Base-by-base conservation (phyloP, 192 early-diverging fungal species). In the Umbelopsis isabellina region DNA sequence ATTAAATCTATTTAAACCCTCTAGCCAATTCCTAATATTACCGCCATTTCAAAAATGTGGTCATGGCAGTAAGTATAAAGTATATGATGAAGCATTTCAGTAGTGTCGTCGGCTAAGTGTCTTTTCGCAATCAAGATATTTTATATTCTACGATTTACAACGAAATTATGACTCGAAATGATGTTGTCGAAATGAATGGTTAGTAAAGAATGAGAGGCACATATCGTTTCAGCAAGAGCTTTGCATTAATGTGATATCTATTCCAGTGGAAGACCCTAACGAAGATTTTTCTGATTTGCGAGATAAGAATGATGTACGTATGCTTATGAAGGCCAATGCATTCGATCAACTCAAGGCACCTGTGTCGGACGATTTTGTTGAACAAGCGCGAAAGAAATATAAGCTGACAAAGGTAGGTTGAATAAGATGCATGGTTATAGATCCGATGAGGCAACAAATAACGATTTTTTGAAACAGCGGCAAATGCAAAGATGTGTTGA, bases 21-120 rank as follows among this genome's bases (percentile, higher is more conserved):
- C 18, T 65, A 93, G 95, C 76, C 97, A 98, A 86, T 94, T 97
- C 71, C 70, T 98, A 10, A 88, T 98, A n/a, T 75, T 98, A 68
- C 97, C 97, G 27, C 91, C 94, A 46, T 97, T 85, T 78, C 95
- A 94, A 72, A 81, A 84, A 55, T 79, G 87, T 65, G 94, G 94
- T 25, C 94, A 96, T 77, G 97, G 94, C 66, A 84, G 88, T 72
- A 81, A 70, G 74, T 76, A 48, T 9, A 71, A 20, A 46, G 27
- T 44, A 18, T 5, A n/a, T 44, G 35, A 66, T 18, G 27, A 30
- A 35, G 21, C 21, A 37, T 15, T 44, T 13, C 33, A 15, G 21
- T 10, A 21, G 13, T 35, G 22, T 13, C 10, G 30, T 41, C n/a
- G 33, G 0, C 41, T 16, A 48, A 8, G 20, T 68, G 10, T 49